These are phyloP conservation scores for Hypsizygus marmoreus DNA, from an alignment of 768 basidiomycete species.

Conservation along the genomic window DNA sequence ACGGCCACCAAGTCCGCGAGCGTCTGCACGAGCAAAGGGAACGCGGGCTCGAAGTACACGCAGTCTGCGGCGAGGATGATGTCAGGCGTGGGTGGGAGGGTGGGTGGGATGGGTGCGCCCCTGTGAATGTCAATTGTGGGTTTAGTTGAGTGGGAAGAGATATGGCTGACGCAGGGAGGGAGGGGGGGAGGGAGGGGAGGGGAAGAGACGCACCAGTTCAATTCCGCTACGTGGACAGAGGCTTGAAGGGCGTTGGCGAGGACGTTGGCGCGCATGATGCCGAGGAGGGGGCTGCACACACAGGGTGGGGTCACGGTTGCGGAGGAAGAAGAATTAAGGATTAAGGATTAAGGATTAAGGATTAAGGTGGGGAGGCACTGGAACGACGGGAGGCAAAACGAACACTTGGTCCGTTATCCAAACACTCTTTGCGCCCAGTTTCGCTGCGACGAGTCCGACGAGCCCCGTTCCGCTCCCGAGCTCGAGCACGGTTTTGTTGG, in stretches of 20 bases:
- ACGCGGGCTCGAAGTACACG: slow-evolving; percentile 94
- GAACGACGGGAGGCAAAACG: slow-evolving; percentile 33
- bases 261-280: slow-evolving; percentile 79
- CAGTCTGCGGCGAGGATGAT: slow-evolving; percentile 91
- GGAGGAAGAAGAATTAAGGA: slow-evolving; percentile 9
- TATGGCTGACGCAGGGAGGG: too few relatives aligned
- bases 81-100: slow-evolving; percentile 54
- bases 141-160: slow-evolving; percentile 6
- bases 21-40: slow-evolving; percentile 83
- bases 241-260: slow-evolving; percentile 58
- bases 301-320: slow-evolving; percentile 10
- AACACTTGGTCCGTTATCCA: slow-evolving; percentile 92
- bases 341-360: slow-evolving; percentile 9
- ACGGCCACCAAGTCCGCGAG: slow-evolving; percentile 41
- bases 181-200: slow-evolving; percentile 9
- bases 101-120: slow-evolving; percentile 60
- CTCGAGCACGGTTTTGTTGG: slow-evolving; percentile 67
- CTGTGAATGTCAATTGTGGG: slow-evolving; percentile 36
- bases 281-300: slow-evolving; percentile 63
- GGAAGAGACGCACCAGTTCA: slow-evolving; percentile 69
- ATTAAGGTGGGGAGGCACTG: slow-evolving; percentile 4
- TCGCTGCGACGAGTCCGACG: slow-evolving; percentile 82
- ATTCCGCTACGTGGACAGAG: slow-evolving; percentile 62
- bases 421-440: slow-evolving; percentile 59
- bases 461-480: slow-evolving; percentile 92